A percentile compares a stretch with the other conserved stretches of the same genome.
These are phyloP conservation scores for Fusarium albosuccineum DNA, from an alignment of 2,329 filamentous ascomycete species.

Conservation along the genomic window DNA sequence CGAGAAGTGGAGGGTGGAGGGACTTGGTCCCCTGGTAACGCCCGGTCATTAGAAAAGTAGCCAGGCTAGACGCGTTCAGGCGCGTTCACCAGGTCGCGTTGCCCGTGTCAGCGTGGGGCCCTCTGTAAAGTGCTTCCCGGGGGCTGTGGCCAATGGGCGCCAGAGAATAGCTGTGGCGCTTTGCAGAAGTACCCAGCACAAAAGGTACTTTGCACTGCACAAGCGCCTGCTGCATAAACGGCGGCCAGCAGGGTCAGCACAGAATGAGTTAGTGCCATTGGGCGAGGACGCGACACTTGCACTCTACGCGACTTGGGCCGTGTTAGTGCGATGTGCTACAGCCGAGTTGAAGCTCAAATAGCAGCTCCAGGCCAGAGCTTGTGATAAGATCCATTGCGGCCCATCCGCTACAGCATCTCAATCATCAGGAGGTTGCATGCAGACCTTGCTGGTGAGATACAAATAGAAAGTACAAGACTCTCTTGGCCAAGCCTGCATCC, in stretches of 20 bases:
- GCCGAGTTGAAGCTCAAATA: not conserved
- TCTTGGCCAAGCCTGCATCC: too few species aligned
- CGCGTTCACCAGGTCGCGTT: slow-evolving; percentile 34
- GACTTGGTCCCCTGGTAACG: slow-evolving; percentile 37
- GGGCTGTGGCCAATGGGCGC: slow-evolving; percentile 22
- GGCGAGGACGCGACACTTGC: slow-evolving; percentile 6
- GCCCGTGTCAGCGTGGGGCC: slow-evolving; percentile 28
- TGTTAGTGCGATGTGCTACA: slow-evolving; percentile 5
- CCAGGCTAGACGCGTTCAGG: slow-evolving; percentile 30
- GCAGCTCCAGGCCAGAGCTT: not conserved
- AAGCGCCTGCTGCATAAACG: slow-evolving; percentile 17
- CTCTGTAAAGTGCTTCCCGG: slow-evolving; percentile 23
- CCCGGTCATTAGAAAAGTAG: slow-evolving; percentile 37
- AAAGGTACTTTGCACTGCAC: slow-evolving; percentile 8
- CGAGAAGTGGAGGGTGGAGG: slow-evolving; percentile 25
- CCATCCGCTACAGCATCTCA: too few species aligned
- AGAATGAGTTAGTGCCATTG: slow-evolving; percentile 10
- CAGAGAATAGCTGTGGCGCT: not conserved
- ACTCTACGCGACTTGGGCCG: slow-evolving; percentile 13
- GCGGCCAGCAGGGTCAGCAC: not conserved
- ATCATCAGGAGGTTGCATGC: too few species aligned
- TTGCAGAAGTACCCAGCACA: slow-evolving; percentile 5
- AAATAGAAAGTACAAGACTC: too few species aligned
- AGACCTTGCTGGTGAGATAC: too few species aligned
- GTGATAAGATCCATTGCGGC: not conserved